These are phyloP conservation scores for Raddia guianensis DNA, from an alignment of 176 grass and related monocot species.

Conservation along the genomic window DNA sequence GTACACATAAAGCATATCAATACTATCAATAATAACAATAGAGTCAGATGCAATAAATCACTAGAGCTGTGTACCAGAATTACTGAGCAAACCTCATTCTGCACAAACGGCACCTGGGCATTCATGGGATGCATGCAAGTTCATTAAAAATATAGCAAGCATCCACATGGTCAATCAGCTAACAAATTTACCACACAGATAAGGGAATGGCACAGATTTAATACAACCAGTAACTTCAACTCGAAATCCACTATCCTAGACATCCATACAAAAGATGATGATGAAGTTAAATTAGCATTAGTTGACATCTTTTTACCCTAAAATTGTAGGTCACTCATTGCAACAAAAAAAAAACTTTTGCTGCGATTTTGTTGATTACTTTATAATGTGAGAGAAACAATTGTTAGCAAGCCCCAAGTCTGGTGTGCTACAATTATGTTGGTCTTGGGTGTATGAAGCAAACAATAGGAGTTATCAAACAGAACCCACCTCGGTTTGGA, in stretches of 20 bases:
- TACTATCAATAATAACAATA: neutral
- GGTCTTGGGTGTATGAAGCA: neutral
- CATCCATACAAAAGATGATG: neutral
- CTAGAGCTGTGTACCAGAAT: neutral
- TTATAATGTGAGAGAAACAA: neutral
- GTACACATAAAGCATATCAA: neutral
- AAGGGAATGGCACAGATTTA: neutral
- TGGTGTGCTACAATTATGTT: neutral
- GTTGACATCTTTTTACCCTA: neutral
- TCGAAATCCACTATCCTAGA: neutral
- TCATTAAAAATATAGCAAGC: neutral
- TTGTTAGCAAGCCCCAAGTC: constrained; percentile 9
- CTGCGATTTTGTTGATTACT: neutral
- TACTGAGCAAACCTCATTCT: neutral
- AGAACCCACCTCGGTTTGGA: constrained; percentile 73
- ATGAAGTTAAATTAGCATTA: constrained; percentile 6
- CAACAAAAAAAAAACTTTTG: neutral
- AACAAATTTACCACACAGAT: neutral
- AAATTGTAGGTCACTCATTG: constrained; percentile 2
- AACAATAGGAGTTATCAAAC: constrained; percentile 4
- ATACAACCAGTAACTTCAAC: neutral
- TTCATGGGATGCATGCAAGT: neutral
- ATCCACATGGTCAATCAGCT: neutral
- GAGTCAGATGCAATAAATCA: neutral
- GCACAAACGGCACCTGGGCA: neutral